Evolutionary conservation across 1,284 basidiomycete species (phyloP), one percentile per base, ranked within the genome.

Genomic region (Trichosporon ovoides): DNA sequence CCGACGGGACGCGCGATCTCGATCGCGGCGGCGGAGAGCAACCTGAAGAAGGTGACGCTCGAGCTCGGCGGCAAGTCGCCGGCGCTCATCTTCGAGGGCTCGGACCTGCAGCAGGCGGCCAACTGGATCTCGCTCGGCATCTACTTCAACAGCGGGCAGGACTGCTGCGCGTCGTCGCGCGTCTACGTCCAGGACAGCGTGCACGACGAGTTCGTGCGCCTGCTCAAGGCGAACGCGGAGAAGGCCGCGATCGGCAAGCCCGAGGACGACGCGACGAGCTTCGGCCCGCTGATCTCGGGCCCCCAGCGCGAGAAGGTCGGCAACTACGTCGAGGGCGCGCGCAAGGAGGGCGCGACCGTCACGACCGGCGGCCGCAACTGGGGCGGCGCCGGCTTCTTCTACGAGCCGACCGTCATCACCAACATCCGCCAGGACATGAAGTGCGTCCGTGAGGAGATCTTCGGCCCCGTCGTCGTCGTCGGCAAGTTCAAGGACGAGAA

Each of bases 281-380:
- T 86, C 38, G 91, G 91, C 3, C 91, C 92, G 19, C 80, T 94
- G 51, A 86, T 92, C 46, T 91, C 89, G 24, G 87, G 87, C 72
- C 78, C 76, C 22, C 94, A 98, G 76, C 90, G 88, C 68, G 91
- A 97, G 75, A 87, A 88, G 66, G 85, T 98, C 53, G 87, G 91
- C 83, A 78, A 79, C 14, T 97, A 93, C 76, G 94, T 98, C 68
- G 87, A 94, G 66, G 81, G 82, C 1, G 95, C 93, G 34, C 90
- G 89, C 76, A 72, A 83, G 63, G 86, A 89, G 70, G 94, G 94
- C 18, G 94, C 94, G 19, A 87, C 83, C 65, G 78, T 87, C 20
- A 78, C 85, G 34, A 80, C 89, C 7, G 95, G 95, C 31, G 95
- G 93, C 22, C 80, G 83, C 69, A 70, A 69, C 38, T 75, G 74